phyloP scores from a whole-genome alignment of 306 rosid genomes.

The Prunus armeniaca region DNA sequence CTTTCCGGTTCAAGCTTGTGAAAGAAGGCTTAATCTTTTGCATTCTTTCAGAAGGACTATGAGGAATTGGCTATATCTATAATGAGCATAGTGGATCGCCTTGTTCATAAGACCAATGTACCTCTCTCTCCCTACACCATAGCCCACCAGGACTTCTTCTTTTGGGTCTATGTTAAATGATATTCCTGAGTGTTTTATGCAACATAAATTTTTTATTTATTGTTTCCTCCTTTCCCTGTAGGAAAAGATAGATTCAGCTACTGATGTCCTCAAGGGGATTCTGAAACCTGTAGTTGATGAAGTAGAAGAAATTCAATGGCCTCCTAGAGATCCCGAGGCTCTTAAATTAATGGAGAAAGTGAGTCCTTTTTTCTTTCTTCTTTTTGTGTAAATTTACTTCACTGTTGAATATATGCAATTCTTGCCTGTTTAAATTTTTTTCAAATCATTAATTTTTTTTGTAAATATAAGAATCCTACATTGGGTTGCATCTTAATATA shows the following conservation, averaged over 20 bases:
- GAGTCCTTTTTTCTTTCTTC: slow-evolving; percentile 5
- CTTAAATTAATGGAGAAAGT: slow-evolving; percentile 71
- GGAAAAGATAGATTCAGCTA: slow-evolving; percentile 90
- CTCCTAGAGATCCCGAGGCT: slow-evolving; percentile 78
- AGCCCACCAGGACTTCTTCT: neutral
- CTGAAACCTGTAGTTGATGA: slow-evolving; percentile 74
- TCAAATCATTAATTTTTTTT: neutral
- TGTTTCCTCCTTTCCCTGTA: slow-evolving; percentile 24
- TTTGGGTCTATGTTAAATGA: slow-evolving; percentile 1
- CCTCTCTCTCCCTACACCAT: slow-evolving; percentile 14
- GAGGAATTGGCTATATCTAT: slow-evolving; percentile 79
- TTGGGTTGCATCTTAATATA: neutral
- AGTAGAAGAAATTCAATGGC: slow-evolving; percentile 82
- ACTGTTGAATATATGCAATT: neutral
- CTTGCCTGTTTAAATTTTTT: neutral
- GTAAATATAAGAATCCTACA: neutral
- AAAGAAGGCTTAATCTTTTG: slow-evolving; percentile 14
- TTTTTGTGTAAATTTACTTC: neutral
- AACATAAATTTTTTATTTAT: neutral
- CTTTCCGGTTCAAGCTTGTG: slow-evolving; percentile 13
- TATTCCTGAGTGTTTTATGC: slow-evolving; percentile 16
- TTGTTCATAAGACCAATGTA: slow-evolving; percentile 86
- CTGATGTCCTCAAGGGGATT: slow-evolving; percentile 77
- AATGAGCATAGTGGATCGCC: slow-evolving; percentile 70
- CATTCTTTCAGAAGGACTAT: slow-evolving; percentile 73